These are phyloP conservation scores for Taxawa tesnikishii DNA, from an alignment of 2,329 filamentous ascomycete species.

Conservation along the genomic window DNA sequence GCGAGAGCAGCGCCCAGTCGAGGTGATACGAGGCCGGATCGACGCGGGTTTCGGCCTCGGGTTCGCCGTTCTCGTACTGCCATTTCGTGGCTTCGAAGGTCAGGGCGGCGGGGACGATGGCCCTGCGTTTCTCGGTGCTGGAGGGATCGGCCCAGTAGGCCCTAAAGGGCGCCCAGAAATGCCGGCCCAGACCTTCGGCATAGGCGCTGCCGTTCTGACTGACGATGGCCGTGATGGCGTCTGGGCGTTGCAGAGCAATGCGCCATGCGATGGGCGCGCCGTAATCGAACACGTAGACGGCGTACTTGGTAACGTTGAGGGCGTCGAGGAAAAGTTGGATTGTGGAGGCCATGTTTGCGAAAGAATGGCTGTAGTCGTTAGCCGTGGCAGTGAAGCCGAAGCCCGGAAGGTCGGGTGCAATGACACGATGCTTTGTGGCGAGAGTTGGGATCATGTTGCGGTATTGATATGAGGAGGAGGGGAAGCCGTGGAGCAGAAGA, in stretches of 20 bases:
- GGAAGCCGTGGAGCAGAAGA: constrained; percentile 35
- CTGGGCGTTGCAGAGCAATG: constrained; percentile 37
- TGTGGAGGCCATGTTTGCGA: constrained; percentile 37
- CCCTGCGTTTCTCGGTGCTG: constrained; percentile 18
- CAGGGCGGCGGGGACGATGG: constrained; percentile 22
- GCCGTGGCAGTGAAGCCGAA: constrained; percentile 44
- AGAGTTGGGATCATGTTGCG: constrained; percentile 34
- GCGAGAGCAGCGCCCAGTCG: constrained; percentile 24
- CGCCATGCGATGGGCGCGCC: constrained; percentile 45
- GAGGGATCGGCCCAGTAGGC: constrained; percentile 31
- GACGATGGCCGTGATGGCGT: constrained; percentile 40
- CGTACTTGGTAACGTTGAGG: constrained; percentile 35
- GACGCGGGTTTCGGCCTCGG: constrained; percentile 19
- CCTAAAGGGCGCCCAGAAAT: constrained; percentile 38
- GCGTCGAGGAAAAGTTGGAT: constrained; percentile 37
- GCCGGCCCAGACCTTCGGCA: constrained; percentile 37
- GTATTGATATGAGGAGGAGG: constrained; percentile 33
- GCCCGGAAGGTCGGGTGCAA: constrained; percentile 48
- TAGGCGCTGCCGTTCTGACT: constrained; percentile 53
- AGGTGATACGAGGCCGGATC: constrained; percentile 36
- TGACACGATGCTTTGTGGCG: constrained; percentile 26
- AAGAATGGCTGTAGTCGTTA: constrained; percentile 39
- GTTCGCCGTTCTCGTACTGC: constrained; percentile 16
- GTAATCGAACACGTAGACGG: constrained; percentile 52
- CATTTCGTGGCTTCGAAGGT: constrained; percentile 24